Evolutionary conservation across 352 stramenopile species (phyloP).

Genomic region (Phytophthora capsici): DNA sequence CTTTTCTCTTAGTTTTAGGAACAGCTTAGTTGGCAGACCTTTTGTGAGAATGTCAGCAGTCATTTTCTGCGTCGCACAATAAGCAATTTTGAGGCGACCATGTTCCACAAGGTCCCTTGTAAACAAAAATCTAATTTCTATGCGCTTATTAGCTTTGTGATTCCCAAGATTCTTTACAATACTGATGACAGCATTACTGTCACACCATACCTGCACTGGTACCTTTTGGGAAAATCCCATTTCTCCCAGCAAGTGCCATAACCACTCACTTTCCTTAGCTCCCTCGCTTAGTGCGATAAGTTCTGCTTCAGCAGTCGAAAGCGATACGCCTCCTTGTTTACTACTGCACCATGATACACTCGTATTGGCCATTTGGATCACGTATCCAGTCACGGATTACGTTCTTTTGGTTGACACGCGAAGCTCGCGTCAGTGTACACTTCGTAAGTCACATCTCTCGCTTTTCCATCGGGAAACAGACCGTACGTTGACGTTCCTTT

Average conservation of each 20-base stretch:
- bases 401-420: slow-evolving; percentile 10
- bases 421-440: slow-evolving; percentile 9
- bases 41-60: slow-evolving; percentile 29
- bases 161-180: slow-evolving; percentile 11
- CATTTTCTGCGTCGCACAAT: slow-evolving; percentile 25
- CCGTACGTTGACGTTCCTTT: slow-evolving; percentile 20
- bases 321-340: slow-evolving; percentile 9
- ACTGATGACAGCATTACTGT: slow-evolving; percentile 9
- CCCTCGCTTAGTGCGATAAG: slow-evolving; percentile 13
- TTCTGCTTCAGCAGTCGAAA: slow-evolving; percentile 19
- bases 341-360: slow-evolving; percentile 15
- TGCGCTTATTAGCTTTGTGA: slow-evolving; percentile 29
- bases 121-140: slow-evolving; percentile 32
- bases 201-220: slow-evolving; percentile 10
- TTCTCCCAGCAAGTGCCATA: slow-evolving; percentile 7
- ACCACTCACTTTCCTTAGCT: slow-evolving; percentile 13
- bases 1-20: slow-evolving; percentile 21
- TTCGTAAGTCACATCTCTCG: slow-evolving; percentile 6
- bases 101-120: slow-evolving; percentile 16
- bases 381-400: slow-evolving; percentile 6
- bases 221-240: slow-evolving; percentile 12
- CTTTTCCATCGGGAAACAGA: slow-evolving; percentile 11
- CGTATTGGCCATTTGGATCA: slow-evolving; percentile 3
- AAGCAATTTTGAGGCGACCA: slow-evolving; percentile 4
- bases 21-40: slow-evolving; percentile 21